Evolutionary conservation across 768 basidiomycete genomes (phyloP).

Genomic region (Sarcomyxa edulis): DNA sequence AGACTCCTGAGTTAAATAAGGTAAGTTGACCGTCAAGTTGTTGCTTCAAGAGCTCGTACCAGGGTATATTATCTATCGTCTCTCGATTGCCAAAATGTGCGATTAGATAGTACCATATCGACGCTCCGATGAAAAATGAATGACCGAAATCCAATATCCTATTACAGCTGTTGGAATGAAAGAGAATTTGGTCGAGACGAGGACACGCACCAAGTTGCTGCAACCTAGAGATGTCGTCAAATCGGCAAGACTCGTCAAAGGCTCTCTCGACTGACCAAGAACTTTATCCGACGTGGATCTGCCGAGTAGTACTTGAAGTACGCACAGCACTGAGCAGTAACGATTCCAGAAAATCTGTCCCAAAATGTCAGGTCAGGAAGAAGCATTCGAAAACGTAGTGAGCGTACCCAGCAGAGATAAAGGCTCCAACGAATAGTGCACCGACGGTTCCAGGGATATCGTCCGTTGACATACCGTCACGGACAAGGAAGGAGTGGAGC

Average conservation of each 20-base stretch:
- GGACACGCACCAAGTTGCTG: slow-evolving; percentile 20
- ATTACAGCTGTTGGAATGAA: neutral
- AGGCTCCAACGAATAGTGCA: slow-evolving; percentile 34
- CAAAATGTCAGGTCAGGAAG: neutral
- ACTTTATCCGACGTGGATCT: slow-evolving; percentile 24
- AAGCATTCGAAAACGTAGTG: neutral
- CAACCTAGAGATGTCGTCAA: slow-evolving; percentile 13
- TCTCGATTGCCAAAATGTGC: slow-evolving; percentile 30
- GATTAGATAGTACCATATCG: slow-evolving; percentile 41
- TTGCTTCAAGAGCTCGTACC: slow-evolving; percentile 21
- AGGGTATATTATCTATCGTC: slow-evolving; percentile 37
- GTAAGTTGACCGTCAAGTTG: neutral
- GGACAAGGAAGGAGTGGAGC: slow-evolving; percentile 1
- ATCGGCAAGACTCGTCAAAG: neutral
- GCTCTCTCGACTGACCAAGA: slow-evolving; percentile 21
- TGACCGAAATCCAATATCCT: slow-evolving; percentile 33
- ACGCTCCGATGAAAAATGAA: slow-evolving; percentile 31
- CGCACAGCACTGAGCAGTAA: slow-evolving; percentile 30
- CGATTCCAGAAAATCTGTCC: slow-evolving; percentile 34
- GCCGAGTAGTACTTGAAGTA: slow-evolving; percentile 34
- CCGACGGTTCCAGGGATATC: slow-evolving; percentile 30
- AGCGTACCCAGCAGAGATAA: slow-evolving; percentile 32
- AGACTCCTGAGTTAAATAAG: slow-evolving; percentile 24
- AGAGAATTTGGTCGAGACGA: neutral
- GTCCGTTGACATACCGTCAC: slow-evolving; percentile 11